Percentiles rank a stretch among this genome's conserved stretches.
Evolutionary conservation across 169 alveolate species (phyloP).

Genomic region (Plasmodium chabaudi): DNA sequence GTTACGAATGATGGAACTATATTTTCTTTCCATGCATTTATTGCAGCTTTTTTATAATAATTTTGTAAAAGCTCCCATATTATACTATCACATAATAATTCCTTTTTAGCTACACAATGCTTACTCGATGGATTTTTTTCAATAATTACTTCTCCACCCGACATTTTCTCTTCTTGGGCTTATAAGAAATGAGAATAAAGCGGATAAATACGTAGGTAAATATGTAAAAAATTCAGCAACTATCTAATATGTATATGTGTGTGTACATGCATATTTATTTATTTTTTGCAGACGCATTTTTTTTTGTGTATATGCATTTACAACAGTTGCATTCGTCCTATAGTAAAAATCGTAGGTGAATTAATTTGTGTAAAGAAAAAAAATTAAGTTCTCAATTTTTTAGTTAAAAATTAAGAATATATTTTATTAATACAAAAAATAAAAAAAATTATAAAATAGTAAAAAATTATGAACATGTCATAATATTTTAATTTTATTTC

Average conservation of each 20-base stretch:
- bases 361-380: too few species aligned
- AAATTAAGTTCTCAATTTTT: too few species aligned
- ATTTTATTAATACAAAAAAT: too few species aligned
- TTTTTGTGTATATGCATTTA: too few species aligned
- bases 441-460: too few species aligned
- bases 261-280: background rate
- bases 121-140: constrained; percentile 86
- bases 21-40: constrained; percentile 89
- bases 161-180: constrained; percentile 14
- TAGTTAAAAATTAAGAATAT: too few species aligned
- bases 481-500: too few species aligned
- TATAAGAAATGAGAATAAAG: background rate
- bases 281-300: too few species aligned
- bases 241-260: background rate
- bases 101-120: constrained; percentile 81
- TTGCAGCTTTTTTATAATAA: constrained; percentile 85
- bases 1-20: constrained; percentile 89
- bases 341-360: too few species aligned
- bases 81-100: constrained; percentile 83
- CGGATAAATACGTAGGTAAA: background rate
- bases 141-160: constrained; percentile 87
- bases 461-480: too few species aligned
- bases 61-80: constrained; percentile 86
- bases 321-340: too few species aligned
- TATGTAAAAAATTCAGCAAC: background rate